phyloP scores from a whole-genome alignment of 2,329 filamentous ascomycete genomes.

The Monilinia vaccinii-corymbosi region DNA sequence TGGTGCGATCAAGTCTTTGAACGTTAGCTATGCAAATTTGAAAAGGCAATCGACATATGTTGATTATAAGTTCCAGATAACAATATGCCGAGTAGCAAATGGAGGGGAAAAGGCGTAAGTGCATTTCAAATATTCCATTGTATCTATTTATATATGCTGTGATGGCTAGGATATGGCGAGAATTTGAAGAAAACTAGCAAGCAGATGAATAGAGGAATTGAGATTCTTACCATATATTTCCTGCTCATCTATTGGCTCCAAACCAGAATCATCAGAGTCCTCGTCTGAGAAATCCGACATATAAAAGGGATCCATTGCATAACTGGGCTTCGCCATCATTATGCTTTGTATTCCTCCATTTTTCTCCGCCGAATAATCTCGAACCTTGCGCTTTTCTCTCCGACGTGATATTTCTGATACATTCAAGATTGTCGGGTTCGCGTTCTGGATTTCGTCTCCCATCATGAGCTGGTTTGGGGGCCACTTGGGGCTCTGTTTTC shows the following conservation, averaged over 20 bases:
- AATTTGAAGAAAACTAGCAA: neutral
- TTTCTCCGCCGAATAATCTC: conserved; percentile 33
- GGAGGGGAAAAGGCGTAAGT: neutral
- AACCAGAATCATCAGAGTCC: conserved; percentile 44
- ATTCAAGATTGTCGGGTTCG: conserved; percentile 88
- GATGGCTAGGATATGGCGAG: neutral
- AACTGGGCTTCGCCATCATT: conserved; percentile 24
- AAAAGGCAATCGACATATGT: neutral
- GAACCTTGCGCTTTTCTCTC: conserved; percentile 43
- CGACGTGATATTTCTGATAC: conserved; percentile 81
- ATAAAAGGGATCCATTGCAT: conserved; percentile 29
- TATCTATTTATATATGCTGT: neutral
- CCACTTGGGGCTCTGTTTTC: neutral
- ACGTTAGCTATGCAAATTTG: conserved; percentile 28
- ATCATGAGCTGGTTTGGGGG: neutral
- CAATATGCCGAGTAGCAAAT: neutral
- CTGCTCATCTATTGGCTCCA: conserved; percentile 89
- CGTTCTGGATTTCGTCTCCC: conserved; percentile 49
- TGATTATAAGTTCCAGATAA: neutral
- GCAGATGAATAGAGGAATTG: neutral
- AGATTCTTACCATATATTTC: conserved; percentile 73
- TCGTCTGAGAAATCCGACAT: conserved; percentile 27
- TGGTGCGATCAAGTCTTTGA: conserved; percentile 77
- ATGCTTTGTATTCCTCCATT: conserved; percentile 23
- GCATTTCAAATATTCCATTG: neutral